These are phyloP conservation scores for Penicillium egyptiacum DNA, from an alignment of 495 filamentous ascomycete species.

Conservation along the genomic window DNA sequence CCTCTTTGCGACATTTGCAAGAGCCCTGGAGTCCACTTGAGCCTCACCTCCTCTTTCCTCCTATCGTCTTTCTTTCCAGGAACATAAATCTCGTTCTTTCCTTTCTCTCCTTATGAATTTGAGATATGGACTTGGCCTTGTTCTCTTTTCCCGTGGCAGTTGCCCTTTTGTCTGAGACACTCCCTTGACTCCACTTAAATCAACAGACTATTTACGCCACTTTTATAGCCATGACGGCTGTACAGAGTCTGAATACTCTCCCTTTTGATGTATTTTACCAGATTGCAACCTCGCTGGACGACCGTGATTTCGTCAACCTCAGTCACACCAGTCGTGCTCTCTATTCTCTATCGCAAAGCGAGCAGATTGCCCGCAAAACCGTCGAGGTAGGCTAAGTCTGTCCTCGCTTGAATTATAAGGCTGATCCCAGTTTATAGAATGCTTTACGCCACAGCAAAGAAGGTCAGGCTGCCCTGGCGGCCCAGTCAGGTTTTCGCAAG, in stretches of 20 bases:
- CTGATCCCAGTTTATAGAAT: slow-evolving; percentile 40
- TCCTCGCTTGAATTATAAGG: slow-evolving; percentile 4
- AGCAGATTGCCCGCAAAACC: slow-evolving; percentile 59
- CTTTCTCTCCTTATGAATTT: neutral
- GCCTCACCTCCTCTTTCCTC: neutral
- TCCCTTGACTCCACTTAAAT: neutral
- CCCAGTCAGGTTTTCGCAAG: slow-evolving; percentile 49
- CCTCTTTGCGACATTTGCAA: neutral
- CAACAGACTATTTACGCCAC: neutral
- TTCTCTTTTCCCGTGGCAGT: neutral
- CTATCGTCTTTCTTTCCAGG: neutral
- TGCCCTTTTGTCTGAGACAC: neutral
- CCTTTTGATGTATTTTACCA: slow-evolving; percentile 66
- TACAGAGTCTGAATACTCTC: slow-evolving; percentile 41
- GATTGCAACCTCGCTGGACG: slow-evolving; percentile 48
- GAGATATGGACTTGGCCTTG: neutral
- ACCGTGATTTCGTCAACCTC: slow-evolving; percentile 43
- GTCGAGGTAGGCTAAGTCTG: slow-evolving; percentile 52
- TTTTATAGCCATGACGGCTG: slow-evolving; percentile 21
- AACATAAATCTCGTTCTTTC: slow-evolving; percentile 1
- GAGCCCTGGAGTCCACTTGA: neutral
- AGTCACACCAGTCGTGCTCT: slow-evolving; percentile 55
- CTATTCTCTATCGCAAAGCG: slow-evolving; percentile 53
- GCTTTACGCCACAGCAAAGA: slow-evolving; percentile 59
- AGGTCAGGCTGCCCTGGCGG: slow-evolving; percentile 48